Conservation (phyloP, 2,329 filamentous ascomycete genomes). For the Aspergillus tubingensis region DNA sequence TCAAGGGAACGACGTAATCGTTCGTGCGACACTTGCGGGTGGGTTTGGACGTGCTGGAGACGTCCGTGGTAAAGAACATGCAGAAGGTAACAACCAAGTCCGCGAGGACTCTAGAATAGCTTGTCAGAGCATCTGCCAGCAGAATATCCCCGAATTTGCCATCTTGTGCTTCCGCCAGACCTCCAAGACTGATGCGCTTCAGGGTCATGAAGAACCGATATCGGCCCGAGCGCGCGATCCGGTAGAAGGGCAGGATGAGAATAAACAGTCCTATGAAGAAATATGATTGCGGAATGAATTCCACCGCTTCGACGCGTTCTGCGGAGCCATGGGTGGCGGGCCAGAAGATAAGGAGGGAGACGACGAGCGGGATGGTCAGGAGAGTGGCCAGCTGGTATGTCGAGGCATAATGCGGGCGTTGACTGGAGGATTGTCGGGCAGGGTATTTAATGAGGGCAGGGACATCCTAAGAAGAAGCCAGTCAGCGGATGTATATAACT, state of each 20-base stretch:
- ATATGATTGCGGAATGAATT: slow-evolving; percentile 84
- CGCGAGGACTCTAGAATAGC: slow-evolving; percentile 87
- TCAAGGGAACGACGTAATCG: slow-evolving; percentile 74
- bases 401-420: slow-evolving; percentile 74
- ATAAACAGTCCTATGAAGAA: slow-evolving; percentile 70
- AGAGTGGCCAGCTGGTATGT: slow-evolving; percentile 82
- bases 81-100: slow-evolving; percentile 87
- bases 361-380: slow-evolving; percentile 68
- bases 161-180: slow-evolving; percentile 80
- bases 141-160: slow-evolving; percentile 95
- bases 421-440: slow-evolving; percentile 66
- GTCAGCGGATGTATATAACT: slow-evolving; percentile 18
- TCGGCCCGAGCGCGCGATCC: slow-evolving; percentile 69
- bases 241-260: slow-evolving; percentile 72
- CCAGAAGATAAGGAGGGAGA: slow-evolving; percentile 84
- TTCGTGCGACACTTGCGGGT: slow-evolving; percentile 77
- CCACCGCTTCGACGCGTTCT: slow-evolving; percentile 71
- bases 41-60: slow-evolving; percentile 75
- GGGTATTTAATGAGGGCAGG: slow-evolving; percentile 86
- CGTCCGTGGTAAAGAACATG: slow-evolving; percentile 78
- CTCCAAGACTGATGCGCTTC: slow-evolving; percentile 77
- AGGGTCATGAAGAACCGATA: slow-evolving; percentile 74
- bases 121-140: slow-evolving; percentile 90
- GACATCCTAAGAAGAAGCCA: slow-evolving; percentile 61
- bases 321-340: slow-evolving; percentile 70